Percentiles rank a stretch among this genome's conserved stretches.
Conservation (phyloP, 352 stramenopile genomes). For the Stramenopiles sp. region DNA sequence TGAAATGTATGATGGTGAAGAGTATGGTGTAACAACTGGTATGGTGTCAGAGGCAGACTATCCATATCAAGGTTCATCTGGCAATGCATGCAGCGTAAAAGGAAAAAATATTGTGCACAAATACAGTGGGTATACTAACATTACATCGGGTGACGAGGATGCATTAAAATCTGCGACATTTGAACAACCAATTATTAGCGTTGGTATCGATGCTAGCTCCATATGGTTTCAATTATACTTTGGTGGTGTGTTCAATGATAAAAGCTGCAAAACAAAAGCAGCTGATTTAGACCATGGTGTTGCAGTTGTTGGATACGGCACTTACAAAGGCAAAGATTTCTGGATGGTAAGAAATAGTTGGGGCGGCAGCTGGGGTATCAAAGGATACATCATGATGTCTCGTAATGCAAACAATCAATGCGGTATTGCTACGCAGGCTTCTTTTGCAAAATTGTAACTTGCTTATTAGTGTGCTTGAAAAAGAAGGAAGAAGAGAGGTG, state of each 20-base stretch:
- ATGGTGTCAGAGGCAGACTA: not conserved
- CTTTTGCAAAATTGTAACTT: conserved; percentile 1
- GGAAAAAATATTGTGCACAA: not conserved
- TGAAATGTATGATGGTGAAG: not conserved
- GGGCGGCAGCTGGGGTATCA: conserved; percentile 46
- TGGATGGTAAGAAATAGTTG: conserved; percentile 88
- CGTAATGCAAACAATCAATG: not conserved
- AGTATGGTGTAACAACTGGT: not conserved
- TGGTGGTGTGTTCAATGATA: conserved; percentile 53
- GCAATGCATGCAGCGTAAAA: not conserved
- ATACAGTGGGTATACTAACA: conserved; percentile 39
- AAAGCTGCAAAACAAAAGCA: conserved; percentile 37
- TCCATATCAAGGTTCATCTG: not conserved
- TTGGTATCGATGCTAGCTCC: not conserved
- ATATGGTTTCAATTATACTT: conserved; percentile 76
- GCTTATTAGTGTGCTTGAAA: too few relatives aligned
- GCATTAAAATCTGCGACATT: not conserved
- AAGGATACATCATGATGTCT: conserved; percentile 23
- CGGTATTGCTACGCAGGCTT: not conserved
- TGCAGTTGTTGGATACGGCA: conserved; percentile 68
- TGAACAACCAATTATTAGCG: not conserved
- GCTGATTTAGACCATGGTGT: conserved; percentile 75
- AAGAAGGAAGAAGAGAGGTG: too few relatives aligned
- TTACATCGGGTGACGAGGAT: conserved; percentile 31
- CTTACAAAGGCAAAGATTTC: conserved; percentile 45